Evolutionary conservation across 1,284 basidiomycete genomes (phyloP).

Genomic region (Pseudozyma tsukubaensis): DNA sequence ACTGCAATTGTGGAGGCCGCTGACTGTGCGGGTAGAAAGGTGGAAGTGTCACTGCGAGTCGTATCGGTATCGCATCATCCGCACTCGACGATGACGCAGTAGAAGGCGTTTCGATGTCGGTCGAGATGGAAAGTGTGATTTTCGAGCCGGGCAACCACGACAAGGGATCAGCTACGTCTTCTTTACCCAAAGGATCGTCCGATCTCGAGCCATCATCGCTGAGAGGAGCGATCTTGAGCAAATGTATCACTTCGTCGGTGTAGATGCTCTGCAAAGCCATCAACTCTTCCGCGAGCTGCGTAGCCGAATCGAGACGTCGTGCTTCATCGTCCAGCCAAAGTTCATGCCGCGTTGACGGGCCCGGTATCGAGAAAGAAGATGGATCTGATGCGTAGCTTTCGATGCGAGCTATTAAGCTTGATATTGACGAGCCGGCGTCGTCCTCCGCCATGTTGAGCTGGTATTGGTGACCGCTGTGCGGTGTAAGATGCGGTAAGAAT

Average conservation of each 20-base stretch:
- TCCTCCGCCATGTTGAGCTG: slow-evolving; percentile 18
- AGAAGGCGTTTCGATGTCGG: slow-evolving; percentile 22
- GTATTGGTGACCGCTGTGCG: background rate
- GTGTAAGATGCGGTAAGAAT: background rate
- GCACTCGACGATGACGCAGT: background rate
- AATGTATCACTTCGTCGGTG: slow-evolving; percentile 49
- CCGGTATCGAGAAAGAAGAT: slow-evolving; percentile 13
- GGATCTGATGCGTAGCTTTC: slow-evolving; percentile 32
- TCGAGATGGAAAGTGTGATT: slow-evolving; percentile 43
- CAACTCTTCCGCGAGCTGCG: slow-evolving; percentile 59
- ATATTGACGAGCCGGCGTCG: slow-evolving; percentile 9
- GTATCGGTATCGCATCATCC: slow-evolving; percentile 38
- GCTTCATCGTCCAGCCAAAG: slow-evolving; percentile 28
- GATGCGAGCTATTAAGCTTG: slow-evolving; percentile 35
- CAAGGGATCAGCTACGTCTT: slow-evolving; percentile 23
- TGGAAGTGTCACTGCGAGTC: slow-evolving; percentile 59
- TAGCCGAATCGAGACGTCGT: slow-evolving; percentile 27
- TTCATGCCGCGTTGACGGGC: slow-evolving; percentile 21
- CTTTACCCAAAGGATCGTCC: slow-evolving; percentile 9
- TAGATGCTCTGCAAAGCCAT: slow-evolving; percentile 65
- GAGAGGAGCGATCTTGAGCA: slow-evolving; percentile 23
- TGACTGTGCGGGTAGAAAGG: slow-evolving; percentile 52
- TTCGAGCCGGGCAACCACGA: slow-evolving; percentile 41
- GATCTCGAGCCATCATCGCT: background rate
- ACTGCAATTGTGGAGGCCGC: slow-evolving; percentile 63